These are phyloP conservation scores for Penstemon eatonii DNA, from an alignment of 257 asterid species.

Conservation along the genomic window DNA sequence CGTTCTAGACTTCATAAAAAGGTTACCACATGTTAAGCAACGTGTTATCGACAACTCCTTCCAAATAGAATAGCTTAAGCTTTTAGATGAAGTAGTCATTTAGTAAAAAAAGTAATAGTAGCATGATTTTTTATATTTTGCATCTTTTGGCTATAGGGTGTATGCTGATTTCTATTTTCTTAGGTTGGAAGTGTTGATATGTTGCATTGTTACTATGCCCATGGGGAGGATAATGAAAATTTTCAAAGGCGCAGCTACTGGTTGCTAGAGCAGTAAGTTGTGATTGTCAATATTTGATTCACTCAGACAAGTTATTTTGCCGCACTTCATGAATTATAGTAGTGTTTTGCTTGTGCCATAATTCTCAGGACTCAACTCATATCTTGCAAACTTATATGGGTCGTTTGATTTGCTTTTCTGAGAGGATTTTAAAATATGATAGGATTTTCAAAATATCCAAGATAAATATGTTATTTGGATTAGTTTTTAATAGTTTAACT, in stretches of 20 bases:
- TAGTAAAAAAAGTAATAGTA: neutral
- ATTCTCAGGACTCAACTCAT: slow-evolving; percentile 7
- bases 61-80: too few species aligned
- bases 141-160: slow-evolving; percentile 4
- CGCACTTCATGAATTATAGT: slow-evolving; percentile 17
- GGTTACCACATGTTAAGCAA: too few species aligned
- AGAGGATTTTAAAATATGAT: too few species aligned
- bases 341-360: slow-evolving; percentile 16
- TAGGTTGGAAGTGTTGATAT: slow-evolving; percentile 97
- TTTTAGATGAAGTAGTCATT: too few species aligned
- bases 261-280: slow-evolving; percentile 95
- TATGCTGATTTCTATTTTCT: slow-evolving; percentile 30
- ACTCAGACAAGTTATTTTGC: neutral
- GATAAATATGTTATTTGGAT: too few species aligned
- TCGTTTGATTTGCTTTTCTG: neutral
- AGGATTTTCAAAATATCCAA: too few species aligned
- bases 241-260: slow-evolving; percentile 98
- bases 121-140: slow-evolving; percentile 13
- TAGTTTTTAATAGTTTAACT: too few species aligned
- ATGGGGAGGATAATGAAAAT: slow-evolving; percentile 91
- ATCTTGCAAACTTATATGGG: slow-evolving; percentile 5
- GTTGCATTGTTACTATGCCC: slow-evolving; percentile 98
- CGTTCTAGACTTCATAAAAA: too few species aligned
- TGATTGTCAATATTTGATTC: slow-evolving; percentile 24
- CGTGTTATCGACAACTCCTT: too few species aligned